These are phyloP conservation scores for Nemania abortiva DNA, from an alignment of 2,329 filamentous ascomycete species.

Conservation along the genomic window DNA sequence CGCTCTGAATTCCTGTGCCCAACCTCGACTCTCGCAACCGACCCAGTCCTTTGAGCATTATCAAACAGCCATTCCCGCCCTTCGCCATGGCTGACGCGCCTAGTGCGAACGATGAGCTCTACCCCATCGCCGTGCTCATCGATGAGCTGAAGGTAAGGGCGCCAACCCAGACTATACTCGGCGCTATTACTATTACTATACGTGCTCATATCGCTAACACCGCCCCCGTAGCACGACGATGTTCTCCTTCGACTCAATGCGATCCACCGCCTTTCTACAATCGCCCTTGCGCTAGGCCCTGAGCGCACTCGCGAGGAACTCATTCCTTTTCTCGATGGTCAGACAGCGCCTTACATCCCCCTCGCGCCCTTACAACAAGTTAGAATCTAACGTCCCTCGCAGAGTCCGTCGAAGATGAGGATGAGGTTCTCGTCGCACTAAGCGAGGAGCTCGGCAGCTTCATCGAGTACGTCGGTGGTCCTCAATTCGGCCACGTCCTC, in stretches of 20 bases:
- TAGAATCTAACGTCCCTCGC: conserved; percentile 50
- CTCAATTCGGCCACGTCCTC: conserved; percentile 94
- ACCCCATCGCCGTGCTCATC: conserved; percentile 99
- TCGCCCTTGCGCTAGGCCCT: conserved; percentile 93
- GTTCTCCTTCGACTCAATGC: conserved; percentile 97
- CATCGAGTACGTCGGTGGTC: conserved; percentile 96
- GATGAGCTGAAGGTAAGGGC: conserved; percentile 93
- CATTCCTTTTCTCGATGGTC: conserved; percentile 98
- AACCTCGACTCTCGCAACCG: conserved; percentile 18
- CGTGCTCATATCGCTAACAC: conserved; percentile 42
- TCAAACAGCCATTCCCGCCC: conserved; percentile 24
- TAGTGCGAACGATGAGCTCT: conserved; percentile 97
- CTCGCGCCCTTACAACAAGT: conserved; percentile 5
- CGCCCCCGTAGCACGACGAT: conserved; percentile 84
- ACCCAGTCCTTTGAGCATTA: conserved; percentile 16
- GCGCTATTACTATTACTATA: conserved; percentile 17
- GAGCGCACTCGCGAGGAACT: conserved; percentile 98
- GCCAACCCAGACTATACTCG: conserved; percentile 41
- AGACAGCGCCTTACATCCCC: conserved; percentile 56
- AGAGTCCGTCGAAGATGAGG: conserved; percentile 99
- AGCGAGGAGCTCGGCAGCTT: conserved; percentile 97
- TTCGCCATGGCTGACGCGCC: conserved; percentile 87
- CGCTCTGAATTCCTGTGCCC: conserved; percentile 19
- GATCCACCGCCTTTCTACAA: conserved; percentile 97
- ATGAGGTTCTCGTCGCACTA: conserved; percentile 95